Conservation (phyloP, 495 filamentous ascomycete genomes). For the Trichoderma gamsii region DNA sequence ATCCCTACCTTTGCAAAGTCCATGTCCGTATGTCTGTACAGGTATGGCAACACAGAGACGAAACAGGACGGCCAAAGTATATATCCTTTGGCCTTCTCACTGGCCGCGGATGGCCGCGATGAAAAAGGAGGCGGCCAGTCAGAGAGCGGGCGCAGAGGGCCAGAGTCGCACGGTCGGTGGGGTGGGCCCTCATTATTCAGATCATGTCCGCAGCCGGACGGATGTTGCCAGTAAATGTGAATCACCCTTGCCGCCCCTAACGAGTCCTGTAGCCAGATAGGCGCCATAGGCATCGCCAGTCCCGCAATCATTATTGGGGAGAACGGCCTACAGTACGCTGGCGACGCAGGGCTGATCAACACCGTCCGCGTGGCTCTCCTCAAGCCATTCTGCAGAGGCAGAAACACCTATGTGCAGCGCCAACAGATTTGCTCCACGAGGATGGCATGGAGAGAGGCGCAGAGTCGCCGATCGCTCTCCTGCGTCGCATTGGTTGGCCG, state of each 20-base stretch:
- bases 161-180: constrained; percentile 8
- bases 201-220: constrained; percentile 8
- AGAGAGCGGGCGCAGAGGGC: neutral
- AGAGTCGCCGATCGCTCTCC: neutral
- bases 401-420: neutral
- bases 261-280: no score
- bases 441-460: neutral
- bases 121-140: neutral
- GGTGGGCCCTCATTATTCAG: constrained; percentile 5
- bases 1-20: no score
- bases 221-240: neutral
- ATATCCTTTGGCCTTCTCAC: neutral
- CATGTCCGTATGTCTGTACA: neutral
- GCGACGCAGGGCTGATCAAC: no score
- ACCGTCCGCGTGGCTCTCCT: no score
- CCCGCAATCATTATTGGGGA: neutral
- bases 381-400: no score
- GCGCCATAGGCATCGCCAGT: neutral
- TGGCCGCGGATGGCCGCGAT: neutral
- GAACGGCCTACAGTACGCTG: neutral
- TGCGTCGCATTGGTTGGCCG: no score
- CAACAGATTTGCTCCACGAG: neutral
- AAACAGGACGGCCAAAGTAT: neutral
- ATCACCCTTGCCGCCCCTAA: no score
- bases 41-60: neutral